Percentiles rank a stretch among this genome's conserved stretches.
Conservation (phyloP, 2,329 filamentous ascomycete species). For the Aspergillus quadrilineatus region DNA sequence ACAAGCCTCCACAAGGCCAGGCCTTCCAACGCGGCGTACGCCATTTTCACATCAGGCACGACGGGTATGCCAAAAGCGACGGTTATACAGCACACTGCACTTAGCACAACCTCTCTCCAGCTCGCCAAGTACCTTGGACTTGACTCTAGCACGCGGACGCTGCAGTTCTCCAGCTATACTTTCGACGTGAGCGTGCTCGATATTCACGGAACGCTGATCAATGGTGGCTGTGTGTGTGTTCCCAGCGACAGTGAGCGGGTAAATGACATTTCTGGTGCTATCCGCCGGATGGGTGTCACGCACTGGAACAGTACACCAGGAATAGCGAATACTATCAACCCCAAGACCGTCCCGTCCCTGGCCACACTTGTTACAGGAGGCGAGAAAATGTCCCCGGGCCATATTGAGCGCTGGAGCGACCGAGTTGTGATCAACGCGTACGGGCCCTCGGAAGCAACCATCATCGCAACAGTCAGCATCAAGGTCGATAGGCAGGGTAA, state of each 20-base stretch:
- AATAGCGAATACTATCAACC: not conserved
- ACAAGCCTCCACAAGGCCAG: too few species aligned
- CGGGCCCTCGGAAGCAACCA: conserved; percentile 41
- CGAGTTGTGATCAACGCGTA: conserved; percentile 47
- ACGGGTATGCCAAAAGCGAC: not conserved
- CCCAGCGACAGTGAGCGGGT: not conserved
- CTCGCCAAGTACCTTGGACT: not conserved
- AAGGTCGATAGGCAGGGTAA: conserved; percentile 32
- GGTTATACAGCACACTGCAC: not conserved
- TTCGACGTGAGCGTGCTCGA: not conserved
- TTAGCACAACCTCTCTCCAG: not conserved
- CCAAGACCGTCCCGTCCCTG: not conserved
- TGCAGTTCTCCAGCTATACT: not conserved
- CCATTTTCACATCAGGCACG: not conserved
- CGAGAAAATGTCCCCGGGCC: conserved; percentile 38
- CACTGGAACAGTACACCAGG: not conserved
- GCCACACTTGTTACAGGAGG: not conserved
- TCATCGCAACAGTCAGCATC: conserved; percentile 32
- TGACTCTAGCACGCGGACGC: not conserved
- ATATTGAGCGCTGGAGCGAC: conserved; percentile 46
- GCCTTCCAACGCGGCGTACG: too few species aligned
- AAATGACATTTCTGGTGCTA: not conserved
- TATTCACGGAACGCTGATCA: not conserved
- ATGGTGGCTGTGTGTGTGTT: not conserved
- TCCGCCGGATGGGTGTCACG: not conserved